Base-by-base conservation (phyloP, 1,284 basidiomycete genomes). In the Leucocoprinus gongylophorus region DNA sequence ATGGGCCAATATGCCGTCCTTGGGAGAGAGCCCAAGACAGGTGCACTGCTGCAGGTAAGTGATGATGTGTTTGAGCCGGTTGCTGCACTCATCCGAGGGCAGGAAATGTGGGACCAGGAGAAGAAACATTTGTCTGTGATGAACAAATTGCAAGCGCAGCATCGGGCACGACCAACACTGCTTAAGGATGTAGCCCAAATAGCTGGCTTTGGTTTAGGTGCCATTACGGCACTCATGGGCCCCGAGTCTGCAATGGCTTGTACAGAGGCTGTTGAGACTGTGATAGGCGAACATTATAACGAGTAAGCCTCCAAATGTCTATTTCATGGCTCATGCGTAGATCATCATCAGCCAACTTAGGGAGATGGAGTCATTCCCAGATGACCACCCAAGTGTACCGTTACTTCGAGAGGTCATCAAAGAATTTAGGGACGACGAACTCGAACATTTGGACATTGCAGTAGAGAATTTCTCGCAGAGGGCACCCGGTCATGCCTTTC, bases 101-200 rank as follows among this genome's bases (percentile, higher is more conserved):
- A 95, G 89, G 85, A 89, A 57, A 98, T 98, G 95, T 97, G 93
- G 93, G 83, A 91, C 45, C 93, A 92, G 63, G 95, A 98, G 70
- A 91, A 90, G 70, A 92, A 92, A 67, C 95, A 98, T 67, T 74
- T 97, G 12, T 66, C 73, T 0, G 90, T 94, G 28, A 91, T 95
- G 81, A 80, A 93, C 60, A 85, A 83, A 58, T 69, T 98, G 28
- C 85, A 91, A 56, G 64, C 78, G 2, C 93, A 98, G 65, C 92
- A 97, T 65, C 75, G 75, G 13, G 79, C 93, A 29, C 79, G 93
- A 26, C 95, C 95, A 12, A 97, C 94, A 0, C 59, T 85, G 1
- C 74, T 98, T 28, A 83, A 84, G 52, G 89, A 91, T 15, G 73
- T 93, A 1, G 95, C 95, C 62, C 89, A 91, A 60, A 78, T 80